Base-by-base conservation (phyloP, 78 protist species). In the Cyanophora paradoxa region DNA sequence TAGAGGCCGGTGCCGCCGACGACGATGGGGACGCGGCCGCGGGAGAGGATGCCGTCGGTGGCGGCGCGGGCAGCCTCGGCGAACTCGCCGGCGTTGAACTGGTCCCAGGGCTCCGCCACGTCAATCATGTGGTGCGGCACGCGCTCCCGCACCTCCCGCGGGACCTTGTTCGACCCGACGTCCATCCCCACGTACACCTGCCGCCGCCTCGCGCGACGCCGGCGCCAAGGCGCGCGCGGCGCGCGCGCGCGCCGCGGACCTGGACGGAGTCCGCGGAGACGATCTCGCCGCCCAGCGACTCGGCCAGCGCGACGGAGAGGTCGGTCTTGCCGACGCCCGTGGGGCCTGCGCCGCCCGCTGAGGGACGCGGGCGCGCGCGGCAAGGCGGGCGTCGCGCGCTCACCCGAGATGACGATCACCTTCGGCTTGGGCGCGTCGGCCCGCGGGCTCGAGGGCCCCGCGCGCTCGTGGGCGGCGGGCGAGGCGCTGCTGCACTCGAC, bases 241-340 rank as follows among this genome's bases (percentile, higher is more conserved):
- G 46, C 8, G 46, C 46, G 8, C 8, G 46, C 8, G 46, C 8
- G 46, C 4, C 46, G 20, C 46, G 46, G n/a, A 62, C 68, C 48
- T 62, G 68, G n/a, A 62, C 68, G 19, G 68, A 62, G 68, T 62
- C 68, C 13, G 37, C 68, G 6, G 68, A 62, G 48, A 62, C 5
- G 48, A 62, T 33, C 68, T 62, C 68, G 26, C 68, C 68, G 19
- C 30, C 33, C 24, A 62, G 46, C 31, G 0, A 31, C 68, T 36
- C 48, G 30, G 30, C 16, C 41, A 62, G 68, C 31, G 19, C 28
- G 22, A 62, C 1, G 33, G 37, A 42, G 31, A 62, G 41, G 30
- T n/a, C 41, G 33, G 68, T 37, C 48, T 62, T 62, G 48, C 68
- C 68, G 19, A 62, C 68, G 0, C 30, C 68, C 8, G 68, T 62